phyloP scores from a whole-genome alignment of 2,329 filamentous ascomycete species.

The Cladophialophora carrionii region DNA sequence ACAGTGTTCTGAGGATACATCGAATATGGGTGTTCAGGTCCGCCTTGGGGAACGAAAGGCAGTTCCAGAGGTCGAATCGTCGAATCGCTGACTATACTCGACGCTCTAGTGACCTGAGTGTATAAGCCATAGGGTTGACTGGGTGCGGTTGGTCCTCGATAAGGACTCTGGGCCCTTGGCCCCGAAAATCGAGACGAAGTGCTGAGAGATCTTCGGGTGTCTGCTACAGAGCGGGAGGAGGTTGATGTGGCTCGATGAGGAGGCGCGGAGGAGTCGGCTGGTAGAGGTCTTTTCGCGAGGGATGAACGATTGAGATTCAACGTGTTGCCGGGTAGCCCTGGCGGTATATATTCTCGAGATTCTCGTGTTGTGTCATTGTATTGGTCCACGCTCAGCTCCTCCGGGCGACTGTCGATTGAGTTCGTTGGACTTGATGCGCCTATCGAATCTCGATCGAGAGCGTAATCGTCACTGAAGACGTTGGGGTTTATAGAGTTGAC shows the following conservation, averaged over 20 bases:
- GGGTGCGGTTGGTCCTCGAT: slow-evolving; percentile 70
- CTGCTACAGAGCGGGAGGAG: slow-evolving; percentile 40
- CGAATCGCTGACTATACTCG: slow-evolving; percentile 72
- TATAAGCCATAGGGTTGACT: slow-evolving; percentile 88
- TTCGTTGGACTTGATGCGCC: slow-evolving; percentile 19
- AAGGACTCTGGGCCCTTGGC: slow-evolving; percentile 63
- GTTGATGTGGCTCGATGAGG: slow-evolving; percentile 34
- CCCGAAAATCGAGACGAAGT: slow-evolving; percentile 52
- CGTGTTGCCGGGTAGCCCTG: slow-evolving; percentile 24
- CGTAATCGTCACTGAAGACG: slow-evolving; percentile 56
- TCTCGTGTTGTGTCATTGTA: slow-evolving; percentile 23
- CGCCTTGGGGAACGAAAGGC: slow-evolving; percentile 62
- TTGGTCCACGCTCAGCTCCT: slow-evolving; percentile 37
- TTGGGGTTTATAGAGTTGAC: slow-evolving; percentile 45
- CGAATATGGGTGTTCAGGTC: slow-evolving; percentile 79
- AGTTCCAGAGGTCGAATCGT: slow-evolving; percentile 64
- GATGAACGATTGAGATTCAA: slow-evolving; percentile 22
- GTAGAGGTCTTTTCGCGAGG: slow-evolving; percentile 15
- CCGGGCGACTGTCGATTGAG: slow-evolving; percentile 28
- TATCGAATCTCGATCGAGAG: slow-evolving; percentile 43
- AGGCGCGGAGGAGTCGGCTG: slow-evolving; percentile 21
- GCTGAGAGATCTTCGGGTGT: slow-evolving; percentile 48
- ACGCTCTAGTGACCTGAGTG: slow-evolving; percentile 65
- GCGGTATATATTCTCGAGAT: slow-evolving; percentile 33
- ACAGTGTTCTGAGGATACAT: slow-evolving; percentile 83